phyloP scores from a whole-genome alignment of 352 stramenopile genomes.

The Phytophthora europaea region DNA sequence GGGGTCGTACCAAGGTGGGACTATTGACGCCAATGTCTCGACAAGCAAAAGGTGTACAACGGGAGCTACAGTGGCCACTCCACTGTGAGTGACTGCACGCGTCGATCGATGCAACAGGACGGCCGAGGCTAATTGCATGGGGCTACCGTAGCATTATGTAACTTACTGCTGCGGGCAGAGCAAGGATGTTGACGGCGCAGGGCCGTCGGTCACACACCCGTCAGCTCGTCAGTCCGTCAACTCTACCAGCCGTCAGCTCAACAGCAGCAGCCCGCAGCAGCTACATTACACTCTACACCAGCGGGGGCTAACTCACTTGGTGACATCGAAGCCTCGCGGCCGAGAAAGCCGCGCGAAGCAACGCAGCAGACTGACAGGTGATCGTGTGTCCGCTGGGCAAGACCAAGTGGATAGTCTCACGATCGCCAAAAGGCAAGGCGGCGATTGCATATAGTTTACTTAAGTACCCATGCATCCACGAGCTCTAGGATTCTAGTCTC shows the following conservation, averaged over 20 bases:
- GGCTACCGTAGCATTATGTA: conserved; percentile 11
- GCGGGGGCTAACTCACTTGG: background rate
- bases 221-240: background rate
- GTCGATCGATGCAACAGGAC: background rate
- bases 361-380: background rate
- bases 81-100: conserved; percentile 6
- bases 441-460: conserved; percentile 26
- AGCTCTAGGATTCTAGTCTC: background rate
- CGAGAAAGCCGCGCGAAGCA: background rate
- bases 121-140: background rate
- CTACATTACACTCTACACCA: background rate
- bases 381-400: background rate
- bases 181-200: background rate
- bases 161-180: background rate
- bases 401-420: conserved; percentile 23
- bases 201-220: background rate
- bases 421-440: conserved; percentile 16
- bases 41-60: background rate
- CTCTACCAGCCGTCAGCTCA: background rate
- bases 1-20: conserved; percentile 25
- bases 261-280: too few relatives aligned
- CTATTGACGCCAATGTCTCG: conserved; percentile 4
- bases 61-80: too few relatives aligned
- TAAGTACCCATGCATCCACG: background rate
- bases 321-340: background rate